Evolutionary conservation across 75 land plant species (phyloP), one percentile per base, ranked within the genome.

Genomic region (Azolla pinnata): DNA sequence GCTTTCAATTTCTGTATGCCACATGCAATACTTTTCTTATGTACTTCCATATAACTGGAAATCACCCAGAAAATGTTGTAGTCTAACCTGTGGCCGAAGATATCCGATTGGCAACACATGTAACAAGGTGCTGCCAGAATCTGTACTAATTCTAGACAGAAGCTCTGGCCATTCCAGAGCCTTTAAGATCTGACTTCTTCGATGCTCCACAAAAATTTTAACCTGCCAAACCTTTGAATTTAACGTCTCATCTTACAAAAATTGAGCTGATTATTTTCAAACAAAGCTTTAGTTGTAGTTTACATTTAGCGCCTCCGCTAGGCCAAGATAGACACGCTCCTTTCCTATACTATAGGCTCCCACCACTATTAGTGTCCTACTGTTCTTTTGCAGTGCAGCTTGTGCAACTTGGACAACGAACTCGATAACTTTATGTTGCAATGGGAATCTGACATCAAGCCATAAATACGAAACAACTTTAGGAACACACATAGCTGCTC

Each of bases 331-430:
- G 26, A 83, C 87, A 70, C 77, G 71, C 46, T 83, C 87, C 52
- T 83, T 83, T n/a, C 87, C 87, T 45, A 83, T 83, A 70, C 87
- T 83, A 59, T 83, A 83, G 40, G 87, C 83, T n/a, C 84, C 87
- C 29, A 81, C 87, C 48, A 75, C 60, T 29, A 83, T 62, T 44
- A 83, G 68, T 7, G 83, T 83, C 56, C 53, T 81, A 1, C 75
- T 67, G 54, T 72, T 65, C 47, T 60, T 78, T 10, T 48, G 30
- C 29, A 81, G 61, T 1, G 31, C 57, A 54, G 61, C 71, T 34
- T 57, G 56, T 14, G 83, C 66, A 24, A 71, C 47, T 47, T 35
- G 54, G 8, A 83, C 72, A 33, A 72, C 81, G 72, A 61, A 81
- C 34, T 60, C 24, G 32, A 83, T 54, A 20, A 81, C 81, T 47